Base-by-base conservation (phyloP, 371 early-diverging fungal species). In the Mucor plumbeus region DNA sequence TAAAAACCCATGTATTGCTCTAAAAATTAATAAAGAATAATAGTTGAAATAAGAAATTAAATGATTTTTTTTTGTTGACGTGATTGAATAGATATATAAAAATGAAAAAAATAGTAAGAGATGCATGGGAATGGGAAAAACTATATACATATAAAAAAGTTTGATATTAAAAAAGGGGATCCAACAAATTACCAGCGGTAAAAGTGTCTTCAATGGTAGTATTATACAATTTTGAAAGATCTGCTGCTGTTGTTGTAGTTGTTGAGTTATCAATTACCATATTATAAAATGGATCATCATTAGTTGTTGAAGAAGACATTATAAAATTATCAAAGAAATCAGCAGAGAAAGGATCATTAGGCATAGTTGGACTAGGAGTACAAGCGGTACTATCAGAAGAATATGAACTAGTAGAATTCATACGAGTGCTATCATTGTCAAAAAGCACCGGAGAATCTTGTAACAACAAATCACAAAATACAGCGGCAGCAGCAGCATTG, bases 291-390 rank as follows among this genome's bases (percentile, higher is more conserved):
- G 59, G 61, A 62, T 69, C 72, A 36, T 77, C 78, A 10, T 48
- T 63, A 34, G 79, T 72, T 9, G 53, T 21, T 4, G 53, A 53
- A 11, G 53, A 53, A n/a, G 78, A 78, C 43, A 78, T 70, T 64
- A 73, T 78, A 58, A 78, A 78, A 31, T 75, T 69, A 53, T 78
- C 81, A 66, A 73, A 76, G 17, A 75, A 64, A 47, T 75, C 72
- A 11, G 57, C 44, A 26, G 62, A 58, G 56, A 77, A 74, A 31
- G 61, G 66, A 58, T 70, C 66, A n/a, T 53, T 57, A 10, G 74
- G 66, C 5, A 47, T 62, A 0, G 69, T 71, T 5, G 81, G 76
- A 44, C 76, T 78, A 11, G 81, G 73, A 13, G 76, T 78, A 54
- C 76, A 75, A 31, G 71, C 73, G 4, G 67, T 61, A 34, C 69